Evolutionary conservation across 306 rosid genomes (phyloP).

Genomic region (Inga oerstediana): DNA sequence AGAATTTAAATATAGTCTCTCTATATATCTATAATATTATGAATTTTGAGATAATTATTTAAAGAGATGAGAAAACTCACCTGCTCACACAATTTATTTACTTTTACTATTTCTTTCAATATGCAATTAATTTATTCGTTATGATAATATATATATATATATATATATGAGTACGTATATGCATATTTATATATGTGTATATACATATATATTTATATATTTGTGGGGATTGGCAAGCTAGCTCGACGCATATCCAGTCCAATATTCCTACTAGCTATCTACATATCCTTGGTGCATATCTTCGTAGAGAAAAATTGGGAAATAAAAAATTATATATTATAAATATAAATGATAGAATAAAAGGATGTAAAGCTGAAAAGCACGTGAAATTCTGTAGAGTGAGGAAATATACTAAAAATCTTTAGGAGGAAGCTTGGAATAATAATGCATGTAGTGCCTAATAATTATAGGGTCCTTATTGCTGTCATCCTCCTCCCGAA

Average conservation of each 20-base stretch:
- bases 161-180: too few species aligned
- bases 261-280: neutral
- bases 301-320: neutral
- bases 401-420: slow-evolving; percentile 37
- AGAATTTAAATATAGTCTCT: too few species aligned
- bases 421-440: slow-evolving; percentile 47
- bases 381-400: neutral
- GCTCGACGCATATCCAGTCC: neutral
- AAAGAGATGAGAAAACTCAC: too few species aligned
- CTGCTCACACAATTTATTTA: too few species aligned
- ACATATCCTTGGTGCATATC: neutral
- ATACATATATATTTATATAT: too few species aligned
- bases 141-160: too few species aligned
- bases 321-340: neutral
- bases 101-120: too few species aligned
- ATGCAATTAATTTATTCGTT: too few species aligned
- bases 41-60: too few species aligned
- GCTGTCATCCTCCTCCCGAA: neutral
- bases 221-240: neutral
- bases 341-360: neutral
- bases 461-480: neutral
- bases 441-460: slow-evolving; percentile 23
- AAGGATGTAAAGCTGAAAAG: neutral
- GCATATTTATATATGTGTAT: too few species aligned
- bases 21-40: too few species aligned